Evolutionary conservation across 257 asterid genomes (phyloP).

Genomic region (Capsicum chinense): DNA sequence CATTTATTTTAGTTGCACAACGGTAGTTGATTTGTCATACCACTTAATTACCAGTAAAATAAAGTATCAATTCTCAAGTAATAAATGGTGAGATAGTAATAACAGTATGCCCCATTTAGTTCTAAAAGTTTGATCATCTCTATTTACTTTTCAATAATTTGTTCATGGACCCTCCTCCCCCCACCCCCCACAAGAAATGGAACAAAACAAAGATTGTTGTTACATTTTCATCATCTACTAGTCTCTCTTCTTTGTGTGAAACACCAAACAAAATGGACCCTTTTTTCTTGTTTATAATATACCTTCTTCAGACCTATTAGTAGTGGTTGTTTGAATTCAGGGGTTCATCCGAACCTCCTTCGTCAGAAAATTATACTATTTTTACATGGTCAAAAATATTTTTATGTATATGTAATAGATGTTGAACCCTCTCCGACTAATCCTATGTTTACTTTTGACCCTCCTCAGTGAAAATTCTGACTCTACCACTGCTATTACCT

Average conservation of each 20-base stretch:
- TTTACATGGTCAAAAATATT: too few species aligned
- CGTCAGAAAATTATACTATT: too few species aligned
- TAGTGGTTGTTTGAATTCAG: too few species aligned
- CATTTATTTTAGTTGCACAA: neutral
- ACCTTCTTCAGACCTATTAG: too few species aligned
- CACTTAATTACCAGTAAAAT: neutral
- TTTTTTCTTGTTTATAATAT: too few species aligned
- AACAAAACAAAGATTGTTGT: neutral
- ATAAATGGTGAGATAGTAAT: neutral
- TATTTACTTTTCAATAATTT: neutral
- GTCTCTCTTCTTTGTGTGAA: neutral
- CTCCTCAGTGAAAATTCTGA: too few species aligned
- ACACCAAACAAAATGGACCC: neutral
- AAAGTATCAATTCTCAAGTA: neutral
- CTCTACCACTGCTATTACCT: too few species aligned
- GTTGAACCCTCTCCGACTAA: too few species aligned
- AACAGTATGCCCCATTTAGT: slow-evolving; percentile 5
- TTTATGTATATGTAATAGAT: too few species aligned
- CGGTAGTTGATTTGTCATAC: neutral
- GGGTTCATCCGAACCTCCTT: too few species aligned
- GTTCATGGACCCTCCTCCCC: neutral
- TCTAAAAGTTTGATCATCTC: slow-evolving; percentile 11
- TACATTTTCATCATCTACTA: neutral
- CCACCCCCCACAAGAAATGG: neutral
- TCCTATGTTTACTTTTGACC: too few species aligned